Conservation (phyloP, 371 early-diverging fungal species). For the Mucor piriformis region DNA sequence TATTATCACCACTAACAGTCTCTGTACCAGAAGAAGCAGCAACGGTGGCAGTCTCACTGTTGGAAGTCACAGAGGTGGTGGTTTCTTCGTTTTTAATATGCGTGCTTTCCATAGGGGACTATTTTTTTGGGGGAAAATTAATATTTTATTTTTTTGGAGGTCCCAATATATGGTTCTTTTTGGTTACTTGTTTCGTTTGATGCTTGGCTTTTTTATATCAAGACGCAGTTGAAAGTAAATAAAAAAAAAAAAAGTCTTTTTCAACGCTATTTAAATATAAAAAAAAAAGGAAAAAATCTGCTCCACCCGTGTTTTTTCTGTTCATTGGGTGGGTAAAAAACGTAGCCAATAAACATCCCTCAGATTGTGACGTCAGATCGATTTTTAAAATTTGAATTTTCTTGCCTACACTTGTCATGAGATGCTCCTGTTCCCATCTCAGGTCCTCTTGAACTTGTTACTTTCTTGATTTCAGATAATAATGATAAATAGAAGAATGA, state of each 20-base stretch:
- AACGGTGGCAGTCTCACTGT: slow-evolving; percentile 35
- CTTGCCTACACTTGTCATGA: too few species aligned
- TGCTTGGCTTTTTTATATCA: neutral
- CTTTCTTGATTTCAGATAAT: too few species aligned
- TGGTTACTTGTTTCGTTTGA: neutral
- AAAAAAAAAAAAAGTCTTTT: neutral
- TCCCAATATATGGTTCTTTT: neutral
- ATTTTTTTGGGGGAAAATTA: slow-evolving; percentile 2
- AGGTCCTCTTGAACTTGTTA: too few species aligned
- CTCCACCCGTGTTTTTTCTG: neutral
- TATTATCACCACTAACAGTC: slow-evolving; percentile 15
- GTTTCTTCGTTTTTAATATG: slow-evolving; percentile 32
- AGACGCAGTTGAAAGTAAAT: neutral
- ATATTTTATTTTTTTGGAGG: slow-evolving; percentile 10
- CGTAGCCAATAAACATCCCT: neutral
- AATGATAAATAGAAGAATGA: too few species aligned
- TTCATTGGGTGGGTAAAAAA: neutral
- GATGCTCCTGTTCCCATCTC: too few species aligned
- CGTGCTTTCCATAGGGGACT: slow-evolving; percentile 29
- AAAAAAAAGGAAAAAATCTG: slow-evolving; percentile 7
- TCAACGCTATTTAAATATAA: neutral
- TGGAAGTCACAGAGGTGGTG: slow-evolving; percentile 32
- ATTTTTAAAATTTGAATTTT: neutral
- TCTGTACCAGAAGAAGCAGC: slow-evolving; percentile 19
- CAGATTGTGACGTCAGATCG: neutral